Conservation (phyloP, 768 basidiomycete species). For the Punctularia strigosozonata region DNA sequence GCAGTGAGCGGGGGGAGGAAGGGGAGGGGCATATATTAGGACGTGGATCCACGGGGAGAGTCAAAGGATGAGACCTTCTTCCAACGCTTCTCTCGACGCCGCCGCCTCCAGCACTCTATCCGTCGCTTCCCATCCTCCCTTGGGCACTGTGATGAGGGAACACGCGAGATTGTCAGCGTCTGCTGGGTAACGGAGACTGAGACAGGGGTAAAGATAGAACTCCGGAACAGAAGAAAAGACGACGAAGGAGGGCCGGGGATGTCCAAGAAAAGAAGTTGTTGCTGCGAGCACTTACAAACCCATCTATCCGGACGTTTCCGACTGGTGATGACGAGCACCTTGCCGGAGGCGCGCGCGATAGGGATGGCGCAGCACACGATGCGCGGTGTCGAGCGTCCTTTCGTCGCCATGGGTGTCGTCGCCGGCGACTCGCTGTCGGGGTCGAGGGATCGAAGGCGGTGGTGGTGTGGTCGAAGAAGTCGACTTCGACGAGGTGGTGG, state of each 20-base stretch:
- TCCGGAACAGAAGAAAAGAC: conserved; percentile 1
- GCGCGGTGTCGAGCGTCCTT: conserved; percentile 72
- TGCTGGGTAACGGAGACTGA: conserved; percentile 2
- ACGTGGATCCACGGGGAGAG: conserved; percentile 63
- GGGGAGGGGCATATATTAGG: conserved; percentile 47
- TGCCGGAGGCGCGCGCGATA: conserved; percentile 58
- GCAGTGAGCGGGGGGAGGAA: conserved; percentile 10
- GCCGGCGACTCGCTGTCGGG: conserved; percentile 1
- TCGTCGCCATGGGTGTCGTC: conserved; percentile 33
- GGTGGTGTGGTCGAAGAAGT: no score
- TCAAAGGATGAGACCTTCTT: conserved; percentile 91
- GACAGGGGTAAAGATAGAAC: conserved; percentile 5
- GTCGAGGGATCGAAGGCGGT: no score
- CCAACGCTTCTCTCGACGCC: conserved; percentile 83
- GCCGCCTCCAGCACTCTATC: conserved; percentile 78
- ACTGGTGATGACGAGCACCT: conserved; percentile 76
- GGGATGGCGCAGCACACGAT: conserved; percentile 89
- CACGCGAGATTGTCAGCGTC: conserved; percentile 1
- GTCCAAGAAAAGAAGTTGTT: conserved; percentile 5
- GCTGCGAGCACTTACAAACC: conserved; percentile 64
- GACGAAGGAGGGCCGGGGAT: conserved; percentile 5
- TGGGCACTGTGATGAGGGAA: conserved; percentile 50
- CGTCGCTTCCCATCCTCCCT: conserved; percentile 82
- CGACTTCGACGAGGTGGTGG: no score
- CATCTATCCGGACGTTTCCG: conserved; percentile 70